These are phyloP conservation scores for Tolypocladium pustulatum DNA, from an alignment of 2,329 filamentous ascomycete species.

Conservation along the genomic window DNA sequence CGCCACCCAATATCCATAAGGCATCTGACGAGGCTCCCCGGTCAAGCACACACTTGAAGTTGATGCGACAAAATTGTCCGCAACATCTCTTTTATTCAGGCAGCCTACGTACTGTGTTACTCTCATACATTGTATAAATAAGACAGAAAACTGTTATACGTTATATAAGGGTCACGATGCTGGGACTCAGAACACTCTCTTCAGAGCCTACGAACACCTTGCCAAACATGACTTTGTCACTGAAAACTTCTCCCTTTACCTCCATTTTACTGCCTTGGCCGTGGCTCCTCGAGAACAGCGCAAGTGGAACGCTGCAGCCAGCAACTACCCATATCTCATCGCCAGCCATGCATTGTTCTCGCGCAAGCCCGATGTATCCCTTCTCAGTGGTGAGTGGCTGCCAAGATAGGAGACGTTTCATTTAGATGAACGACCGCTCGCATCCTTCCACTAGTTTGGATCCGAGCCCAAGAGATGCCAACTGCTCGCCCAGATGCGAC, in stretches of 20 bases:
- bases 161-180: not conserved
- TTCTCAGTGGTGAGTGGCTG: not conserved
- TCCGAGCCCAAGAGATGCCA: not conserved
- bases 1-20: too few species aligned
- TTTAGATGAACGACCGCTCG: not conserved
- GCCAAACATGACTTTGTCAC: not conserved
- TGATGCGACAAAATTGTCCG: too few species aligned
- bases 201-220: not conserved
- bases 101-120: too few species aligned
- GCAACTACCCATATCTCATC: not conserved
- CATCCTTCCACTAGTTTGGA: not conserved
- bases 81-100: too few species aligned
- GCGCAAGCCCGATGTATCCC: not conserved
- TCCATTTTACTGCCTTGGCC: not conserved
- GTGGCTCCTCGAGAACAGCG: not conserved
- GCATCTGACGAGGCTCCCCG: too few species aligned
- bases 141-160: not conserved
- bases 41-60: too few species aligned
- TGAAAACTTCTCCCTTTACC: not conserved
- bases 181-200: not conserved
- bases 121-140: too few species aligned
- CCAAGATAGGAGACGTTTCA: not conserved
- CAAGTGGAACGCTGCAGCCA: not conserved
- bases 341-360: not conserved
- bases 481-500: not conserved